Evolutionary conservation across 1,284 basidiomycete genomes (phyloP).

Genomic region (Melanopsichium pennsylvanicum): DNA sequence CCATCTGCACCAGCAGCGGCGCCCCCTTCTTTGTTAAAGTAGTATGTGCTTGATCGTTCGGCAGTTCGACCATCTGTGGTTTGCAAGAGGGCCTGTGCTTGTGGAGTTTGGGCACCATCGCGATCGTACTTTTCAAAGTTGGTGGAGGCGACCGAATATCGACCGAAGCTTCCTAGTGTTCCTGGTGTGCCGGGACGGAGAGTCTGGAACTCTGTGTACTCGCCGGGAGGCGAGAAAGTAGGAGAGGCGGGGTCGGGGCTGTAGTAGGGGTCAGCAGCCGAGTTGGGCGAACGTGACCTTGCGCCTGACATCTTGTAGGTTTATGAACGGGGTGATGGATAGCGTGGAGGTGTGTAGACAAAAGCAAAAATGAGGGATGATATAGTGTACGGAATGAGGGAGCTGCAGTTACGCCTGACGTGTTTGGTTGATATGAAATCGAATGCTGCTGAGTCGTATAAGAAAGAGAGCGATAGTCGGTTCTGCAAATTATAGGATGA

Average conservation of each 20-base stretch:
- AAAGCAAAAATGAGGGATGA: too few species aligned
- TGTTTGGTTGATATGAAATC: too few species aligned
- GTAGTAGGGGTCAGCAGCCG: constrained; percentile 23
- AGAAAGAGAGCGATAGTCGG: too few species aligned
- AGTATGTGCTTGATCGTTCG: constrained; percentile 39
- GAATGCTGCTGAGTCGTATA: too few species aligned
- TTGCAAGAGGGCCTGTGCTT: constrained; percentile 24
- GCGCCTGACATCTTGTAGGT: constrained; percentile 15
- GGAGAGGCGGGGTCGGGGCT: constrained; percentile 37
- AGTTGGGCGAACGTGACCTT: constrained; percentile 8
- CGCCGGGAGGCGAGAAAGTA: constrained; percentile 40
- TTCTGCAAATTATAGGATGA: too few species aligned
- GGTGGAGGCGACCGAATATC: constrained; percentile 30
- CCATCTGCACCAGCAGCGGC: constrained; percentile 16
- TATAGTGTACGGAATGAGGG: too few species aligned
- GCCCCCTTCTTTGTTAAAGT: constrained; percentile 47
- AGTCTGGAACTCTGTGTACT: constrained; percentile 42
- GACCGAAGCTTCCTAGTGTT: constrained; percentile 20
- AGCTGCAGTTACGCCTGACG: too few species aligned
- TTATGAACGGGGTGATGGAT: neutral
- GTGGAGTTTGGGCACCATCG: constrained; percentile 18
- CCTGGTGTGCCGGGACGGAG: constrained; percentile 40
- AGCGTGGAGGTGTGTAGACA: too few species aligned
- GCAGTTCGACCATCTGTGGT: neutral
- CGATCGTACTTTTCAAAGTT: constrained; percentile 33